Base-by-base conservation (phyloP, 306 rosid genomes). In the Lithocarpus polystachyus region DNA sequence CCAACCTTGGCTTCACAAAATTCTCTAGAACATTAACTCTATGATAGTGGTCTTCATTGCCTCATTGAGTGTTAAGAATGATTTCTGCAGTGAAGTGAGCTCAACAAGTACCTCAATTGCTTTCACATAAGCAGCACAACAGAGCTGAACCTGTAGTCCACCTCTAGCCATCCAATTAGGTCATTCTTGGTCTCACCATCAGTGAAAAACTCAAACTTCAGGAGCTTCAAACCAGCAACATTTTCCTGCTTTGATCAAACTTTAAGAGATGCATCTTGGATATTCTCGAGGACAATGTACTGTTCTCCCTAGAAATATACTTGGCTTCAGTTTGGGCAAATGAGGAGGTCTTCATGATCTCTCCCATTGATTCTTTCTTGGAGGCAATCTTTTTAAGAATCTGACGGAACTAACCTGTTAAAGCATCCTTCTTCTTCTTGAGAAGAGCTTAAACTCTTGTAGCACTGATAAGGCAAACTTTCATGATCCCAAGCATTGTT, bases 381-480 rank as follows among this genome's bases (percentile, higher is more conserved):
- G 98, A 73, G 17, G 89, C 98, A n/a, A 92, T 89, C 76, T 90
- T 92, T 83, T 92, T 92, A 68, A 92, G 92, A 84, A 92, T 92
- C 80, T 85, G 87, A 28, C 94, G 92, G 24, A 94, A 94, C 76
- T 94, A 40, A 97, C 29, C 88, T 92, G 97, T 94, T 80, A 94
- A 77, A 68, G 97, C 98, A 70, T 94, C 98, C 59, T 97, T 94
- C 91, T 94, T 94, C 89, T 94, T 94, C 97, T 94, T 94, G 55
- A 94, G 92, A 64, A 94, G 94, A 28, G 97, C 98, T 61, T 90
- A 97, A 20, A 97, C 97, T 73, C 98, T 86, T 3, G 98, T 94
- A 1, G 98, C 97, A 35, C 98, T 97, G 0, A 92, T 75, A 43
- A 94, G 84, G 57, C 97, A 94, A 17, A 94, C 97, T 78, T 94